Conservation (phyloP, 176 grass and related monocot species). For the Carex kokanica region DNA sequence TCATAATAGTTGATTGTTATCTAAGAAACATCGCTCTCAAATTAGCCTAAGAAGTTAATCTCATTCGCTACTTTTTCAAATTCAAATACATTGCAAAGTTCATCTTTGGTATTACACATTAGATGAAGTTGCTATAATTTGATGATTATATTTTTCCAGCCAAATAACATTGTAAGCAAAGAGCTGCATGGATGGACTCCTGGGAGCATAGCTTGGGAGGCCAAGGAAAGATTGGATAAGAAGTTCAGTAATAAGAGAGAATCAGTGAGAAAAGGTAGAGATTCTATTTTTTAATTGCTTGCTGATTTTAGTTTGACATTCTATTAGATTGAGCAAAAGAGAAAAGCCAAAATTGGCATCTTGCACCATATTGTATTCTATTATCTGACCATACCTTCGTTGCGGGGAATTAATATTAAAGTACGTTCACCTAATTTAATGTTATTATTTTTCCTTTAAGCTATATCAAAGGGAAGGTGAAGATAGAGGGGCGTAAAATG, state of each 20-base stretch:
- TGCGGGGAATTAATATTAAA: not conserved
- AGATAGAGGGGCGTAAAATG: too few species aligned
- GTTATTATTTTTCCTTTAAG: too few species aligned
- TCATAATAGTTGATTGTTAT: too few species aligned
- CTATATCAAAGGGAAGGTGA: too few species aligned
- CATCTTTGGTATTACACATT: too few species aligned
- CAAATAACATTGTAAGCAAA: slow-evolving; percentile 42
- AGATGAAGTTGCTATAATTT: not conserved
- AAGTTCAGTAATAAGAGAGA: slow-evolving; percentile 45
- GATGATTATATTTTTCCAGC: slow-evolving; percentile 22
- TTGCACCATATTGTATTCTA: not conserved
- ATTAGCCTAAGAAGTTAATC: too few species aligned
- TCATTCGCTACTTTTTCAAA: too few species aligned
- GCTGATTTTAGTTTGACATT: not conserved
- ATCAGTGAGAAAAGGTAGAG: slow-evolving; percentile 42
- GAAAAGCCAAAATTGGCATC: not conserved
- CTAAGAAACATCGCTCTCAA: too few species aligned
- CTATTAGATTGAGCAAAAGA: not conserved
- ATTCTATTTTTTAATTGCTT: not conserved
- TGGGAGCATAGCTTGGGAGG: slow-evolving; percentile 62
- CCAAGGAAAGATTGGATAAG: slow-evolving; percentile 80
- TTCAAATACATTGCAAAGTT: too few species aligned
- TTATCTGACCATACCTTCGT: not conserved
- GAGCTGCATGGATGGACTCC: slow-evolving; percentile 43
- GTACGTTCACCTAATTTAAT: too few species aligned